phyloP scores from a whole-genome alignment of 441 rosid species.

The Raphanus hybrid region DNA sequence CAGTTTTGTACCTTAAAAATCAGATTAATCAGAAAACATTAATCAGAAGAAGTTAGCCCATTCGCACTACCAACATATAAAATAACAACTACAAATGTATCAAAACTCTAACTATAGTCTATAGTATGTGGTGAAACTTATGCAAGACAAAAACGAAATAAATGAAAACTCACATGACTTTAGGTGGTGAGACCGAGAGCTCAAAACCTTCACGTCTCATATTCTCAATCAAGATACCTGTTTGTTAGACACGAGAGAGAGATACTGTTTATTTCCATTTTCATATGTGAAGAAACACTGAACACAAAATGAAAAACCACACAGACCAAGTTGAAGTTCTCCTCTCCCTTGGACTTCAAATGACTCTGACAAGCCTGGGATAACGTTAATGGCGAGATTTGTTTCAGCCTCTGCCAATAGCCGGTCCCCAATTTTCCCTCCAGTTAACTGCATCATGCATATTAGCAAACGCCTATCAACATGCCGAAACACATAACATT shows the following conservation, averaged over 20 bases:
- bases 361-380: slow-evolving; percentile 86
- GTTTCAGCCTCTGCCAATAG: slow-evolving; percentile 96
- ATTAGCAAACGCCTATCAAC: slow-evolving; percentile 39
- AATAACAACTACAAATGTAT: too few relatives aligned
- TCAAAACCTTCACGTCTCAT: slow-evolving; percentile 99
- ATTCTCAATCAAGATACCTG: slow-evolving; percentile 97
- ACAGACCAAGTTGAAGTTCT: slow-evolving; percentile 96
- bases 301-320: slow-evolving; percentile 37
- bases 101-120: too few relatives aligned
- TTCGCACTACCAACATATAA: too few relatives aligned
- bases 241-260: slow-evolving; percentile 27
- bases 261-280: neutral
- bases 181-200: slow-evolving; percentile 94
- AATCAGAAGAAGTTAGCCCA: slow-evolving; percentile 12
- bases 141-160: too few relatives aligned
- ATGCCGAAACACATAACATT: slow-evolving; percentile 17
- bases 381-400: slow-evolving; percentile 91
- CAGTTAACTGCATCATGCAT: slow-evolving; percentile 71
- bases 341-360: slow-evolving; percentile 98
- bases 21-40: slow-evolving; percentile 19
- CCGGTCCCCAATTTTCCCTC: slow-evolving; percentile 88
- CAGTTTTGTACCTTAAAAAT: slow-evolving; percentile 83
- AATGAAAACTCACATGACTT: slow-evolving; percentile 75
- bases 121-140: too few relatives aligned
- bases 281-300: slow-evolving; percentile 13